Evolutionary conservation across 2,329 filamentous ascomycete species (phyloP), one percentile per base, ranked within the genome.

Genomic region (Aspergillus fijiensis): DNA sequence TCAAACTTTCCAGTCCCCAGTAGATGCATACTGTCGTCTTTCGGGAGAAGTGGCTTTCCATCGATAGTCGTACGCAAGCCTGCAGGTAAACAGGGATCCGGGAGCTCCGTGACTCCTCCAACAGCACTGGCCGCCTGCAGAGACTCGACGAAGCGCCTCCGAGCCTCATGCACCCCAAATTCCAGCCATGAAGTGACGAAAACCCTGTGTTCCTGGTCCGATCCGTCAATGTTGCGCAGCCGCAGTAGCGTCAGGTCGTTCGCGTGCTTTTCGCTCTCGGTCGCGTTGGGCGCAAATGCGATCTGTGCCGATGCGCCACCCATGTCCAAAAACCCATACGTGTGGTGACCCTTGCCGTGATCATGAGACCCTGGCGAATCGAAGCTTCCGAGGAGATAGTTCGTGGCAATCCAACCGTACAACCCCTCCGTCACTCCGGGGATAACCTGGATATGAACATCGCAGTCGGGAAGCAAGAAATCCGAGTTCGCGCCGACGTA

Each of bases 241-340:
- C 95, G 88, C 60, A 99, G 78, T 14, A 98, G 76, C 65, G 92
- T 96, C 58, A 99, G 79, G 72, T 98, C 92, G 63, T 97, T 85
- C 0, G 91, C 89, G 74, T 99, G 96, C 71, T 92, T 95, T 70
- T 88, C 85, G 1, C 92, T 88, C 74, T 99, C 95, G 1, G 95
- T 98, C 4, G 85, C 79, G 76, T 99, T 99, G 1, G 95, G 95
- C 2, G 93, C 94, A 75, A 99, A 99, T 0, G 96, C 95, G 70
- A 99, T 98, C 77, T 99, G 95, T 16, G 95, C 94, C 0, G 94
- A 98, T 27, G 95, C 95, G 55, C 95, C 95, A 53, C 95, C 95
- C 96, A 99, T 99, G 73, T 99, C 95, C 62, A 99, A 80, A 71
- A 99, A 99, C 0, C 95, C 95, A 75, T 98, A 99, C 0, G 95